These are phyloP conservation scores for Calocera cornea DNA, from an alignment of 768 basidiomycete genomes.

Conservation along the genomic window DNA sequence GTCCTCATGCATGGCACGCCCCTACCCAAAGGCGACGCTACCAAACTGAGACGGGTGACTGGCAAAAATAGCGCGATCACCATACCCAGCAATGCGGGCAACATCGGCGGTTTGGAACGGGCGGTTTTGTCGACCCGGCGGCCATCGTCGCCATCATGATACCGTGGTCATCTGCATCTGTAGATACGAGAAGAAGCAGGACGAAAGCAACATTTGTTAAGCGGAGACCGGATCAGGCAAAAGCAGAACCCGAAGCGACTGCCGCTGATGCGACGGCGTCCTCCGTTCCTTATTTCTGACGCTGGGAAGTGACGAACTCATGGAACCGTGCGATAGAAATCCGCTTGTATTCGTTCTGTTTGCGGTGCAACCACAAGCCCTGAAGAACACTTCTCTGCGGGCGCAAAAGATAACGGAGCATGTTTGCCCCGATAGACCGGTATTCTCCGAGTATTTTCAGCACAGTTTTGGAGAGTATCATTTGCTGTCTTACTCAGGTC, in stretches of 20 bases:
- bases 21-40: neutral
- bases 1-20: neutral
- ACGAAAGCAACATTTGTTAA: neutral
- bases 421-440: too few species aligned
- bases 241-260: too few species aligned
- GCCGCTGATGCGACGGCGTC: too few species aligned
- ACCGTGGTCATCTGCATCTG: neutral
- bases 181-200: neutral
- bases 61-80: neutral
- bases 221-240: neutral
- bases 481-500: too few species aligned
- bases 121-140: neutral
- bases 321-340: too few species aligned
- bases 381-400: too few species aligned
- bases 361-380: too few species aligned
- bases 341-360: too few species aligned
- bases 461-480: too few species aligned
- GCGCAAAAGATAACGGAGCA: neutral
- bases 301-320: too few species aligned
- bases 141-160: neutral
- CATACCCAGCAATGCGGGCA: neutral
- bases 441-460: too few species aligned
- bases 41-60: neutral
- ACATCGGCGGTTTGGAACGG: neutral
- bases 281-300: too few species aligned